Evolutionary conservation across 2,329 filamentous ascomycete species (phyloP), one percentile per base, ranked within the genome.

Genomic region (Hypomyces rosellus): DNA sequence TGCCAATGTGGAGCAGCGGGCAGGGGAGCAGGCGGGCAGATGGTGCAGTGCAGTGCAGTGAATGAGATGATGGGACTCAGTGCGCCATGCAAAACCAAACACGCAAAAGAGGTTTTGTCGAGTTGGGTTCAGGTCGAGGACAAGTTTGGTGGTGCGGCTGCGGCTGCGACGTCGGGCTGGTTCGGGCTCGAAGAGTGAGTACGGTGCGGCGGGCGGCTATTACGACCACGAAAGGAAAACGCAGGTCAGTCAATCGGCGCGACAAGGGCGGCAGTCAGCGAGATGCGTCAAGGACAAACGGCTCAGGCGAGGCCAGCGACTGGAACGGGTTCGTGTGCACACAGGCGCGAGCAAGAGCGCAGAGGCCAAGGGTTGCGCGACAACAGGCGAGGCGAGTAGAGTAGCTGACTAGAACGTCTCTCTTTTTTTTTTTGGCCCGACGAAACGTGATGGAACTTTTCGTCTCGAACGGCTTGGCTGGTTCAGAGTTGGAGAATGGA

Each of bases 401-500:
- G 20, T 30, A 11, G 25, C 25, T 30, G 25, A 30, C 25, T 30
- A 30, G 25, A 8, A 8, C 25, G 25, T 5, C 6, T 50, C 38
- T 46, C 14, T 37, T 41, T 15, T 46, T 16, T 37, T 41, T 15
- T 46, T 39, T 41, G 40, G 43, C 37, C 42, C 40, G 40, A 34
- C 37, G 40, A 33, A 52, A 54, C 25, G 55, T 59, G 55, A 57
- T 46, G 47, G 54, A 59, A 62, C 58, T 60, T 62, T 63, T 61
- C 33, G 49, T 43, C 44, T 46, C 44, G 44, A 46, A 46, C 37
- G 44, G 33, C 18, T 46, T 33, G 15, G 25, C 33, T 57, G 61
- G 62, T 65, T 59, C 52, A 61, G 58, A 57, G 59, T 59, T 62
- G 61, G 58, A 55, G 61, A 60, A 58, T 60, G 61, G 56, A 55